Conservation (phyloP, 306 rosid species). For the Lupinus albus region DNA sequence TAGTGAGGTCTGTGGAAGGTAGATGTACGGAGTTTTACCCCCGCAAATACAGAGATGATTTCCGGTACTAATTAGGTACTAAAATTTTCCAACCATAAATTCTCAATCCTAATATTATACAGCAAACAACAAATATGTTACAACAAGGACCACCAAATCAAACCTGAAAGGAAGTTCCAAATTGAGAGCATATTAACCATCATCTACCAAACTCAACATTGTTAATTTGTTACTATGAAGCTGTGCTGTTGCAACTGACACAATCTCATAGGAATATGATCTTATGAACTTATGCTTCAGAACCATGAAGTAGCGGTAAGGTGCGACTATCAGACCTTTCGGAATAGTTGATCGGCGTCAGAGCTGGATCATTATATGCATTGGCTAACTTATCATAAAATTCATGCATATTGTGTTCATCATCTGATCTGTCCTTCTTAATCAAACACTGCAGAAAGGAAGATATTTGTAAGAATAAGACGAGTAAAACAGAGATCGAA, state of each 20-base stretch:
- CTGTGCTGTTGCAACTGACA: constrained; percentile 24
- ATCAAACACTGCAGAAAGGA: constrained; percentile 65
- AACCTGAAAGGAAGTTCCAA: background rate
- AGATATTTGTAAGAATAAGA: constrained; percentile 24
- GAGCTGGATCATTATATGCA: constrained; percentile 71
- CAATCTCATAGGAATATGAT: background rate
- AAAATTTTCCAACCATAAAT: background rate
- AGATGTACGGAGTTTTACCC: too few species aligned
- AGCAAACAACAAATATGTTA: constrained; percentile 3
- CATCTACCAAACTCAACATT: constrained; percentile 20
- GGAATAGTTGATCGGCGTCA: constrained; percentile 50
- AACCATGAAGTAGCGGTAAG: constrained; percentile 61
- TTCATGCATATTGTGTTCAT: constrained; percentile 51
- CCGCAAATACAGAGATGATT: too few species aligned
- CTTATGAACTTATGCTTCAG: constrained; percentile 41
- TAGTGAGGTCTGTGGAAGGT: too few species aligned
- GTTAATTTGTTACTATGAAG: background rate
- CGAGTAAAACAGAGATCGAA: background rate
- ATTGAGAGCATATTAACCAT: background rate
- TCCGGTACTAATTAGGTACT: background rate
- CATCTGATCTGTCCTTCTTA: constrained; percentile 72
- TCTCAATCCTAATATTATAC: constrained; percentile 22
- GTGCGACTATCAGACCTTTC: constrained; percentile 43
- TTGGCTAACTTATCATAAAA: constrained; percentile 55
- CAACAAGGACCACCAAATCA: constrained; percentile 5